Conservation (phyloP, 257 asterid genomes). For the Nicotiana obtusifolia region DNA sequence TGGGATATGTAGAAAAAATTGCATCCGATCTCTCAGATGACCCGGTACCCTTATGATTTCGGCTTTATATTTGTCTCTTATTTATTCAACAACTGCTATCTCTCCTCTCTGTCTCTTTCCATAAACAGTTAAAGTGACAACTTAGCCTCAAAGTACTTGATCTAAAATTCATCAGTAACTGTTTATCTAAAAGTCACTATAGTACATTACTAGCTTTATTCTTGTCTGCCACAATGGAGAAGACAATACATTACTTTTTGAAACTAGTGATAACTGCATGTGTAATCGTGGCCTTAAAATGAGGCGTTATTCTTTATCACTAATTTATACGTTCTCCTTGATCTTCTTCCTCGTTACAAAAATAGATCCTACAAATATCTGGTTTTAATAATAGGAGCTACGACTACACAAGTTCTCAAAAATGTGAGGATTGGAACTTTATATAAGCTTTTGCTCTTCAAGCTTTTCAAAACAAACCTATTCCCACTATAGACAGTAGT, state of each 20-base stretch:
- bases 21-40: conserved; percentile 78
- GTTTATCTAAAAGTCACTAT: background rate
- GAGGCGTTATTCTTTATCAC: background rate
- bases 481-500: background rate
- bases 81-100: background rate
- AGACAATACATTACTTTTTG: background rate
- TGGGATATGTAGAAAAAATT: conserved; percentile 70
- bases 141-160: background rate
- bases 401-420: background rate
- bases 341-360: background rate
- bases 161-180: background rate
- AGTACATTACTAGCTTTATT: background rate
- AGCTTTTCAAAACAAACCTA: background rate
- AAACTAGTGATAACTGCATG: background rate
- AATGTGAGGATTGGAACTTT: background rate
- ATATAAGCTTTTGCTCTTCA: background rate
- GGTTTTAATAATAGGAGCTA: background rate
- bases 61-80: background rate
- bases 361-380: background rate
- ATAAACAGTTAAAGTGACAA: background rate
- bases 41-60: conserved; percentile 49
- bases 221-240: background rate
- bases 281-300: background rate
- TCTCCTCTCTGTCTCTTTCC: background rate
- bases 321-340: background rate